phyloP scores from a whole-genome alignment of 2,329 filamentous ascomycete genomes.

The Penicillium sp. region DNA sequence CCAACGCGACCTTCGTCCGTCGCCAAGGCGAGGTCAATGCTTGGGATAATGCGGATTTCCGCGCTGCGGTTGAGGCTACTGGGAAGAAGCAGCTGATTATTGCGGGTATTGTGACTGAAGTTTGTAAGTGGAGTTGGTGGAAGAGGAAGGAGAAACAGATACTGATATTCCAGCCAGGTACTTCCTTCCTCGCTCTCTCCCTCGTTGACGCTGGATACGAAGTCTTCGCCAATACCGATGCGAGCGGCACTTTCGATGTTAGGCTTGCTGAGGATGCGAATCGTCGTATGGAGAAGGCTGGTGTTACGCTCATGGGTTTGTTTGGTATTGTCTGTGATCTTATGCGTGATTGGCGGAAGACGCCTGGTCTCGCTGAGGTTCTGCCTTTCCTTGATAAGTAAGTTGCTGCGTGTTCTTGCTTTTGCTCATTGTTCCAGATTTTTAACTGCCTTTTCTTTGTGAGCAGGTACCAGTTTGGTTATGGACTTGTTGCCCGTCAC shows the following conservation, averaged over 20 bases:
- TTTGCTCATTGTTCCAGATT: too few relatives aligned
- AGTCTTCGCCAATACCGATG: conserved; percentile 44
- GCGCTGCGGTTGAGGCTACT: conserved; percentile 61
- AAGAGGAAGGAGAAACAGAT: background rate
- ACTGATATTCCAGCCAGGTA: conserved; percentile 43
- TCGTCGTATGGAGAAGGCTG: conserved; percentile 63
- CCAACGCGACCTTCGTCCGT: conserved; percentile 62
- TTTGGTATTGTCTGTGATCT: conserved; percentile 66
- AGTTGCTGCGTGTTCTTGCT: background rate
- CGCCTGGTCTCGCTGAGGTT: conserved; percentile 54
- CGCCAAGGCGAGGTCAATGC: conserved; percentile 72
- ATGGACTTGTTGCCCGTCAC: conserved; percentile 60
- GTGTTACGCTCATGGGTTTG: conserved; percentile 53
- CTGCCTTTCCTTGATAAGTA: conserved; percentile 61
- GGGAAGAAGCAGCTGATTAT: conserved; percentile 69
- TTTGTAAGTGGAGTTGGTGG: conserved; percentile 50
- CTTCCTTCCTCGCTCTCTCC: conserved; percentile 69
- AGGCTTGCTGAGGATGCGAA: conserved; percentile 56
- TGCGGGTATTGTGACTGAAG: conserved; percentile 69
- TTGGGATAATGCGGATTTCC: conserved; percentile 72
- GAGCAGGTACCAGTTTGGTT: conserved; percentile 51
- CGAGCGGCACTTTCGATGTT: conserved; percentile 36
- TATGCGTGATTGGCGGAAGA: conserved; percentile 67
- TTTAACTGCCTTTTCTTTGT: background rate
- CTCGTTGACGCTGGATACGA: conserved; percentile 68